phyloP scores from a whole-genome alignment of 257 asterid species.

The Eucommia ulmoides region DNA sequence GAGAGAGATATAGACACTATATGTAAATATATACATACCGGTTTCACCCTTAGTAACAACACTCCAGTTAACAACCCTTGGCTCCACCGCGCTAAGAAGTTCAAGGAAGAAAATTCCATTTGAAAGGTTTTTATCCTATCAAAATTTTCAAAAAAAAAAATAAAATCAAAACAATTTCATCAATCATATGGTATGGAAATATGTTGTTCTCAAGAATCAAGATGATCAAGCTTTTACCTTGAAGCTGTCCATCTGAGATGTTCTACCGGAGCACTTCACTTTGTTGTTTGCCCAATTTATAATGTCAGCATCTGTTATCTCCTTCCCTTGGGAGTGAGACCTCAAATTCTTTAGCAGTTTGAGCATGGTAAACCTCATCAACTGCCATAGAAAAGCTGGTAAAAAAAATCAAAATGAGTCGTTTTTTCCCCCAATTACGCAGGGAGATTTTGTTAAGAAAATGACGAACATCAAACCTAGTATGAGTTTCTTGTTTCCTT shows the following conservation, averaged over 20 bases:
- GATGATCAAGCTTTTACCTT: constrained; percentile 32
- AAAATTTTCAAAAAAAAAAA: too few species aligned
- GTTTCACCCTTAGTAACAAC: constrained; percentile 81
- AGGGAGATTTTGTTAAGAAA: too few species aligned
- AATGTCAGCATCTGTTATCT: constrained; percentile 60
- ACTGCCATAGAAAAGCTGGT: constrained; percentile 82
- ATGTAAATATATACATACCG: constrained; percentile 31
- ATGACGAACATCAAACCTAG: too few species aligned
- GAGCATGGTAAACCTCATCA: constrained; percentile 92
- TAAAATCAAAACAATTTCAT: constrained; percentile 5
- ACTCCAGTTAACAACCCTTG: constrained; percentile 89
- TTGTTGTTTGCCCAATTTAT: constrained; percentile 59
- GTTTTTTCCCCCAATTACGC: not conserved
- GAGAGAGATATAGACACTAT: not conserved
- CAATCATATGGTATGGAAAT: not conserved
- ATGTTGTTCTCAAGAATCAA: not conserved
- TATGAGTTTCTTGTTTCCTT: constrained; percentile 91
- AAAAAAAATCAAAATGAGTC: constrained; percentile 4
- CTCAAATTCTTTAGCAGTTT: constrained; percentile 64
- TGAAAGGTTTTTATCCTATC: constrained; percentile 58
- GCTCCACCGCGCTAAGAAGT: constrained; percentile 73
- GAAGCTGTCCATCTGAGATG: constrained; percentile 70
- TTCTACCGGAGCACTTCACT: constrained; percentile 53
- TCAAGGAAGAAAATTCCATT: constrained; percentile 70
- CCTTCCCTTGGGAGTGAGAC: constrained; percentile 64